phyloP scores from a whole-genome alignment of 176 grass and related monocot genomes.

The Aegilops sharonensis region DNA sequence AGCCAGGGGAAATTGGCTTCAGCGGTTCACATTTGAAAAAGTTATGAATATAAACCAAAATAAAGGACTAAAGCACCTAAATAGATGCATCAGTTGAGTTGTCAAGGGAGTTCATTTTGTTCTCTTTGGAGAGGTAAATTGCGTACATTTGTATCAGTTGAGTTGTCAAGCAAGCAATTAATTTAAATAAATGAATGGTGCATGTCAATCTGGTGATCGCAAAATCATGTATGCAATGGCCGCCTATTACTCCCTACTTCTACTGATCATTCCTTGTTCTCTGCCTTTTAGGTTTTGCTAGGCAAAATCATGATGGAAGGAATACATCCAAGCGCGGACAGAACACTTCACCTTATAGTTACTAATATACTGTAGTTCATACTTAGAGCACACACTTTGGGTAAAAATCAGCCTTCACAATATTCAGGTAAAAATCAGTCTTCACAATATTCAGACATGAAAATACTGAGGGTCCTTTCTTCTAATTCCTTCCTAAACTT shows the following conservation, averaged over 20 bases:
- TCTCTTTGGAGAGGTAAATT: neutral
- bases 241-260: neutral
- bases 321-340: no score
- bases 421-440: no score
- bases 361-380: no score
- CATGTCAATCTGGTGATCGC: neutral
- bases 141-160: neutral
- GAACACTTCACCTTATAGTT: no score
- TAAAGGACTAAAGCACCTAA: neutral
- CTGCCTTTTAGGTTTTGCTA: neutral
- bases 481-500: no score
- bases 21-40: no score
- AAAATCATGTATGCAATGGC: neutral
- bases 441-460: no score
- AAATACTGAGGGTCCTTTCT: no score
- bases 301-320: neutral
- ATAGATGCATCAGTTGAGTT: neutral
- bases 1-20: no score
- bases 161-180: neutral
- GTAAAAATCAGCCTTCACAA: no score
- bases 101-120: neutral
- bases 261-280: neutral
- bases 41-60: neutral
- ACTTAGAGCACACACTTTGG: no score
- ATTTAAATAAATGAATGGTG: neutral